phyloP scores from a whole-genome alignment of 2,329 filamentous ascomycete species.

The Colletotrichum eleusines region DNA sequence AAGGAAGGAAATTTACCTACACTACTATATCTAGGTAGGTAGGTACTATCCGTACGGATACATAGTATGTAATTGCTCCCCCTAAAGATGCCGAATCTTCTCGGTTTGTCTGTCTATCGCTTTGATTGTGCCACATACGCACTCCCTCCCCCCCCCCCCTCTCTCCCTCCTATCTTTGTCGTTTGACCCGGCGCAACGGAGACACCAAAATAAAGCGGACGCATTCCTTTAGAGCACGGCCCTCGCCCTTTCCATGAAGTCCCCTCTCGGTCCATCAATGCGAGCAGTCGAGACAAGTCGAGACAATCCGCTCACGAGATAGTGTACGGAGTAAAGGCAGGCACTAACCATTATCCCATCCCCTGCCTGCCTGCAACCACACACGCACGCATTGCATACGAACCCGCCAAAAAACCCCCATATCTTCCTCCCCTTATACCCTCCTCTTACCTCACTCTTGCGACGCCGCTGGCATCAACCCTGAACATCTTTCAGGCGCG shows the following conservation, averaged over 20 bases:
- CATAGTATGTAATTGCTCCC: too few species aligned
- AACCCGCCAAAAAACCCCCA: slow-evolving; percentile 11
- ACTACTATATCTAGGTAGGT: too few species aligned
- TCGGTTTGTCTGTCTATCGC: background rate
- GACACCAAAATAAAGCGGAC: background rate
- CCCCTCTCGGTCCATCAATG: slow-evolving; percentile 30
- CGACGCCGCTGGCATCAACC: background rate
- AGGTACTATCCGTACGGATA: too few species aligned
- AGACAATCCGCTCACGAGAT: slow-evolving; percentile 21
- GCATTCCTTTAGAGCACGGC: slow-evolving; percentile 18
- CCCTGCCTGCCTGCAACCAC: slow-evolving; percentile 14
- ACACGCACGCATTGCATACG: slow-evolving; percentile 8
- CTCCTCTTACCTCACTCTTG: background rate
- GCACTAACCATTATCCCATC: slow-evolving; percentile 8
- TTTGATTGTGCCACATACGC: slow-evolving; percentile 1
- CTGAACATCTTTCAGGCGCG: background rate
- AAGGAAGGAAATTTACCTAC: background rate
- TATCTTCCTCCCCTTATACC: slow-evolving; percentile 1
- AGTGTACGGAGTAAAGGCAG: too few species aligned
- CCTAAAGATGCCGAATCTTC: background rate
- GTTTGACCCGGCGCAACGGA: slow-evolving; percentile 24
- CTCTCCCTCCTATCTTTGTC: background rate
- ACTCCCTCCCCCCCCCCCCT: too few species aligned
- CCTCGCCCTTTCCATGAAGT: slow-evolving; percentile 14
- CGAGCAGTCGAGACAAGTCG: slow-evolving; percentile 37